Conservation (phyloP, 352 stramenopile genomes). For the Pythium insidiosum region DNA sequence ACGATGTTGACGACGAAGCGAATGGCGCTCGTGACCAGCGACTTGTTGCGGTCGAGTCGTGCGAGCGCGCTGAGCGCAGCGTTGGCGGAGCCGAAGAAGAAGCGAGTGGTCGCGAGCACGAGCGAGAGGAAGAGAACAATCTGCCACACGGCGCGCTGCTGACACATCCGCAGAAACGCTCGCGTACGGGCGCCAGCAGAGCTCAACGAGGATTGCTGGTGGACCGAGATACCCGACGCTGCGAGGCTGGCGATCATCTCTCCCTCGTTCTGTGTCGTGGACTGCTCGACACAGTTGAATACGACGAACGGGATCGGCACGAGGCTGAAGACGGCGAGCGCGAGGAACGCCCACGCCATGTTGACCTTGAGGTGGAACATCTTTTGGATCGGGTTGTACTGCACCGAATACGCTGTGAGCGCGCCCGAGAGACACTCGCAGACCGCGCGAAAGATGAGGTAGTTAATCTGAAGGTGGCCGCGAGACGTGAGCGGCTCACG, state of each 20-base stretch:
- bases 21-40: constrained; percentile 34
- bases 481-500: constrained; percentile 58
- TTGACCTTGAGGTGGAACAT: constrained; percentile 47
- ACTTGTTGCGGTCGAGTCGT: constrained; percentile 27
- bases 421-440: constrained; percentile 44
- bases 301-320: constrained; percentile 54
- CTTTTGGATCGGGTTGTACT: constrained; percentile 24
- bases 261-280: constrained; percentile 19
- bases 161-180: constrained; percentile 56
- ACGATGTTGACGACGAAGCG: constrained; percentile 38
- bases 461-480: constrained; percentile 73
- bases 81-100: constrained; percentile 46
- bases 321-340: constrained; percentile 40
- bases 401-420: constrained; percentile 34
- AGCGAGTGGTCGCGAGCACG: constrained; percentile 36
- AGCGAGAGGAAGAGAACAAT: constrained; percentile 67
- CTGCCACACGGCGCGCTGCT: constrained; percentile 71
- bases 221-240: constrained; percentile 6
- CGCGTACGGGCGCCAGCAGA: constrained; percentile 14
- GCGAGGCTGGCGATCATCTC: constrained; percentile 17
- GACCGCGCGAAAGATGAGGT: constrained; percentile 47
- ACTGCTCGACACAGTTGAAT: constrained; percentile 49
- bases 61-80: constrained; percentile 26
- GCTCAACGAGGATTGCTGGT: constrained; percentile 1
- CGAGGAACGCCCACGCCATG: constrained; percentile 38